Base-by-base conservation (phyloP, 495 filamentous ascomycete species). In the Ramalina peruviana region DNA sequence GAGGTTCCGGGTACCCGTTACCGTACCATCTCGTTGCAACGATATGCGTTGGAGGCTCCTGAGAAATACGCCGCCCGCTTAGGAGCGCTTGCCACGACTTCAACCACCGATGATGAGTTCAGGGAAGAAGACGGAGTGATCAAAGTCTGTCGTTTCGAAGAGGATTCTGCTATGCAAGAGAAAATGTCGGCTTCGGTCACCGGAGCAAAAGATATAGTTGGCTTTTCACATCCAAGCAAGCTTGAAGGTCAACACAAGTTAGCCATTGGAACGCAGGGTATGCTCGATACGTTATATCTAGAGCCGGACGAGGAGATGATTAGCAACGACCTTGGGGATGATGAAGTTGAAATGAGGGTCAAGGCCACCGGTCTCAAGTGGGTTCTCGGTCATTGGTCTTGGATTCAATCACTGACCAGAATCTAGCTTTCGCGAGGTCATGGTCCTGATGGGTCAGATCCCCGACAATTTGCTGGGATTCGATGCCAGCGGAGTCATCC, bases 251-350 rank as follows among this genome's bases (percentile, higher is more conserved):
- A 46, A 13, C 52, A 54, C 15, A 54, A 49, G 26, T 41, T 54
- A 33, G 52, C 46, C 19, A 50, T 54, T 36, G 26, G 46, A 11
- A 20, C 36, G 25, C 46, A 43, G 36, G 49, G 54, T 16, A 53
- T 57, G 2, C 54, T 65, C n/a, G 56, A 66, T 30, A 55, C 64
- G 21, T 56, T 58, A 25, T 62, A 60, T 48, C 48, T 68, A 6
- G 48, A 51, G 27, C 48, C 59, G 9, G 58, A 54, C 27, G 44
- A 60, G 13, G 23, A 54, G 23, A n/a, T 26, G n/a, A n/a, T n/a
- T 23, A 19, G 30, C 19, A 47, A 15, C 25, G 27, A 23, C 7
- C 23, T 55, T 41, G 36, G 37, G 30, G 36, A 50, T 43, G 56
- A 53, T 26, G 27, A 52, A 19, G 33, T 59, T 42, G 40, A 55